These are phyloP conservation scores for Lathyrus tuberosus DNA, from an alignment of 306 rosid species.

Conservation along the genomic window DNA sequence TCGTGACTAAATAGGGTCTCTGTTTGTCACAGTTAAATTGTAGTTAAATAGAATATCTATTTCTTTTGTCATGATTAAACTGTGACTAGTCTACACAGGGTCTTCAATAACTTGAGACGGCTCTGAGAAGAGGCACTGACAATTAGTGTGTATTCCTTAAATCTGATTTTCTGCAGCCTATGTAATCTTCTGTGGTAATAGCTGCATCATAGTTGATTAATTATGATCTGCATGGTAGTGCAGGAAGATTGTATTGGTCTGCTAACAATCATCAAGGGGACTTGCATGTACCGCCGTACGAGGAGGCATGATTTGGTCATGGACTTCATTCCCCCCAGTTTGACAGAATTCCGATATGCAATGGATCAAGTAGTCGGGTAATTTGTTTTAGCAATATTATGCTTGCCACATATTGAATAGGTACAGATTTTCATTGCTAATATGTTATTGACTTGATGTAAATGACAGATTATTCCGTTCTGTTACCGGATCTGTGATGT, in stretches of 20 bases:
- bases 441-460: conserved; percentile 25
- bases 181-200: conserved; percentile 28
- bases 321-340: conserved; percentile 80
- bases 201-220: conserved; percentile 5
- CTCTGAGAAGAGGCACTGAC: not conserved
- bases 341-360: conserved; percentile 56
- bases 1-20: too few species aligned
- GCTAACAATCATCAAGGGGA: conserved; percentile 78
- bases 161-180: not conserved
- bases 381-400: conserved; percentile 32
- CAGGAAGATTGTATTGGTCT: conserved; percentile 89
- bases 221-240: conserved; percentile 41
- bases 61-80: too few species aligned
- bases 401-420: conserved; percentile 11
- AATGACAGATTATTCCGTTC: conserved; percentile 57
- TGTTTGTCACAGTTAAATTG: too few species aligned
- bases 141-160: not conserved
- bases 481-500: conserved; percentile 63
- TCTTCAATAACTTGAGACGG: too few species aligned
- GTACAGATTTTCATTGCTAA: conserved; percentile 18
- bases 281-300: conserved; percentile 71
- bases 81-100: too few species aligned
- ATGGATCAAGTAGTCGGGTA: conserved; percentile 68
- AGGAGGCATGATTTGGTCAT: conserved; percentile 57
- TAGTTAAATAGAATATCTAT: too few species aligned